Conservation (phyloP, 75 land plant species). For the Azolla pinnata region DNA sequence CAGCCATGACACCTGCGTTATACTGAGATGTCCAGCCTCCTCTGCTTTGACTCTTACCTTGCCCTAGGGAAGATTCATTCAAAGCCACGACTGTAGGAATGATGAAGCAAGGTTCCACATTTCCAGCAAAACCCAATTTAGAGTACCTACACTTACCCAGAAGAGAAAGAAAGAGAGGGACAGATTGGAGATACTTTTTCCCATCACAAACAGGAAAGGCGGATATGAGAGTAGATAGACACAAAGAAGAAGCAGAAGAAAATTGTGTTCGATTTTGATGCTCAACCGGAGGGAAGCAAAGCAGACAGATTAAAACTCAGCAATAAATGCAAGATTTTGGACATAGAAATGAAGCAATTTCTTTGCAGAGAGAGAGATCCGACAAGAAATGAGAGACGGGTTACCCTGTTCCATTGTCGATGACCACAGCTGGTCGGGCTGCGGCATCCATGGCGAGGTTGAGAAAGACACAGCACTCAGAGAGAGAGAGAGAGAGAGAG, state of each 20-base stretch:
- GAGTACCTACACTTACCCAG: constrained; percentile 48
- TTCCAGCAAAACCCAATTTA: constrained; percentile 97
- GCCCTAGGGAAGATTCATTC: constrained; percentile 82
- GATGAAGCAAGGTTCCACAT: constrained; percentile 94
- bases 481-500: no score
- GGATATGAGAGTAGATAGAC: no score
- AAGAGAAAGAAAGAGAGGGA: background rate
- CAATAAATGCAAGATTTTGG: no score
- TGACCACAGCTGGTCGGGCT: constrained; percentile 88
- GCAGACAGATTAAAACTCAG: no score
- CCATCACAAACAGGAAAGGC: no score
- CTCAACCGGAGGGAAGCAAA: no score
- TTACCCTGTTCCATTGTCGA: constrained; percentile 99
- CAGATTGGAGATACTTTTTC: no score
- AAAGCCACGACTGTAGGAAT: constrained; percentile 91
- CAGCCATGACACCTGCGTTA: constrained; percentile 97
- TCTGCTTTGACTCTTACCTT: constrained; percentile 34
- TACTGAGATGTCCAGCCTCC: constrained; percentile 72
- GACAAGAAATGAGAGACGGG: background rate
- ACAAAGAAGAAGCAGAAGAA: no score
- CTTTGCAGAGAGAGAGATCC: no score
- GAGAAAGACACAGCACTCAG: no score
- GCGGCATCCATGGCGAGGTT: constrained; percentile 66
- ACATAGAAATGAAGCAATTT: no score
- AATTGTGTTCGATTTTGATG: no score